A percentile compares a stretch with the other conserved stretches of the same genome.
phyloP scores from a whole-genome alignment of 768 basidiomycete species.

The Gelatoporia subvermispora region DNA sequence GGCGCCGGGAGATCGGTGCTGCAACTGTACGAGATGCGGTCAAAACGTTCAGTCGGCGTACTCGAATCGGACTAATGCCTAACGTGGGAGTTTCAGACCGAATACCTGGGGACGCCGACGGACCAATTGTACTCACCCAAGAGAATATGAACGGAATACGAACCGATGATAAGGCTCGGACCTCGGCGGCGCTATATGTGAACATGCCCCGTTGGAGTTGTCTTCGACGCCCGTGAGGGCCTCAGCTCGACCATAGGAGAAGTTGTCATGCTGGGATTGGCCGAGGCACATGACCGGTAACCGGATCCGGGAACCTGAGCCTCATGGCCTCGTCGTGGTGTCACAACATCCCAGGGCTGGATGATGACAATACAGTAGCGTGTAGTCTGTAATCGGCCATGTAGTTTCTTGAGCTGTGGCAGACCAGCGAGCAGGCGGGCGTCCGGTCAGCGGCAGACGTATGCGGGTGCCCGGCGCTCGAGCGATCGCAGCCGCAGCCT shows the following conservation, averaged over 20 bases:
- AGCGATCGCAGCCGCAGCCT: too few relatives aligned
- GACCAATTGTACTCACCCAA: conserved; percentile 8
- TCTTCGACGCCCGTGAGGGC: neutral
- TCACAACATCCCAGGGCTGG: too few relatives aligned
- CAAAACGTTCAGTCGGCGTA: conserved; percentile 12
- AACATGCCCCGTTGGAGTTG: neutral
- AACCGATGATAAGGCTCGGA: neutral
- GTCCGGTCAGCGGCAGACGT: too few relatives aligned
- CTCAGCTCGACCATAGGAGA: neutral
- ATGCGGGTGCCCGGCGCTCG: too few relatives aligned
- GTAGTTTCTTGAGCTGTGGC: too few relatives aligned
- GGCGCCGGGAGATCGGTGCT: conserved; percentile 22
- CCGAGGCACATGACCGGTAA: conserved; percentile 2
- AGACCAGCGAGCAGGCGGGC: too few relatives aligned
- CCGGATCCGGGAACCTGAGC: conserved; percentile 5
- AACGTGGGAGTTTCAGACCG: conserved; percentile 17
- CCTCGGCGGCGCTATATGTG: neutral
- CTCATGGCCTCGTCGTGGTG: conserved; percentile 6
- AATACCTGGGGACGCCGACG: conserved; percentile 10
- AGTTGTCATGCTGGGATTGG: conserved; percentile 1
- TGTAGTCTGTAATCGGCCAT: too few relatives aligned
- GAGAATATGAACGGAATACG: neutral
- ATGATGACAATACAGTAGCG: too few relatives aligned
- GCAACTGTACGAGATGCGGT: conserved; percentile 14
- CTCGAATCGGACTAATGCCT: conserved; percentile 6